Conservation (phyloP, 176 grass and related monocot genomes). For the Oryza meridionalis region DNA sequence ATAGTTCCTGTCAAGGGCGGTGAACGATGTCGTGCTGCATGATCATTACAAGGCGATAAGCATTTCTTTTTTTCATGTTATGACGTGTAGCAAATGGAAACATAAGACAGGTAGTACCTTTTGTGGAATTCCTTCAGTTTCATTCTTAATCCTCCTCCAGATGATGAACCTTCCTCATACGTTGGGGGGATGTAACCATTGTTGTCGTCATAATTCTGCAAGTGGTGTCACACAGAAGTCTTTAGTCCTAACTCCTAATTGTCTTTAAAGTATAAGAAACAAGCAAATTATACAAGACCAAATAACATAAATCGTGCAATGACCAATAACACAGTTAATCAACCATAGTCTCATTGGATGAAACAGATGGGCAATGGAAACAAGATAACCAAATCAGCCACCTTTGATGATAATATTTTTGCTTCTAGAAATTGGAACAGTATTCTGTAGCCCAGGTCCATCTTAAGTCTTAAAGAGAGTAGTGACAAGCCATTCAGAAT, state of each 20-base stretch:
- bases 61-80: not conserved
- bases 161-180: conserved; percentile 81
- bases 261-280: not conserved
- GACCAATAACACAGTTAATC: not conserved
- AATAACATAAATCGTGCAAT: conserved; percentile 1
- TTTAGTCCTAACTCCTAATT: conserved; percentile 3
- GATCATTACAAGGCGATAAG: conserved; percentile 34
- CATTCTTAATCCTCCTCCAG: conserved; percentile 81
- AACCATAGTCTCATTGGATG: not conserved
- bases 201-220: conserved; percentile 71
- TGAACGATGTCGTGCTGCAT: conserved; percentile 90
- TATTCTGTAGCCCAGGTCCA: no score
- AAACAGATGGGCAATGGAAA: not conserved
- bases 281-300: conserved; percentile 25
- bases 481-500: not conserved
- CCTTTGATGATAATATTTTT: not conserved
- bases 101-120: conserved; percentile 63
- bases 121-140: conserved; percentile 98
- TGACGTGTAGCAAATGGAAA: conserved; percentile 2
- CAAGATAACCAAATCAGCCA: not conserved
- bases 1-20: conserved; percentile 94
- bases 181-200: conserved; percentile 77
- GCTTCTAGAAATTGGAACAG: not conserved
- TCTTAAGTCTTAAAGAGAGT: no score
- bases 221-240: conserved; percentile 38